Conservation (phyloP, 441 rosid species). For the Aquilaria agallochum region DNA sequence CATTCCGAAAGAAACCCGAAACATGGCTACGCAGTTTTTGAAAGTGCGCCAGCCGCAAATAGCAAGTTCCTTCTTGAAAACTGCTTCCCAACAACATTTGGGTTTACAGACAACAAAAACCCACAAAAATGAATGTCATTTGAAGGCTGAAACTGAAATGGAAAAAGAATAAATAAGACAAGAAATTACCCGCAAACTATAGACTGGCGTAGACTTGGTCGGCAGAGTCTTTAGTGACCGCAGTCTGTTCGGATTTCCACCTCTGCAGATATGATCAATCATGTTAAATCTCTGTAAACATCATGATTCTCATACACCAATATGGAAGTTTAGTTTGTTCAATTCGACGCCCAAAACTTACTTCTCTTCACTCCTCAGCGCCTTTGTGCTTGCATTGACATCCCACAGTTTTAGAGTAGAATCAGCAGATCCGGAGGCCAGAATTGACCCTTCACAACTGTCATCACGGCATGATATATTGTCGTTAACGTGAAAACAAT, state of each 20-base stretch:
- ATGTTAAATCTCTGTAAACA: not conserved
- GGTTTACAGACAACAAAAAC: not conserved
- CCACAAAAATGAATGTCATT: not conserved
- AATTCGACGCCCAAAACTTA: conserved; percentile 27
- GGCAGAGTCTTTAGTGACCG: conserved; percentile 82
- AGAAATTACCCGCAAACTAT: conserved; percentile 55
- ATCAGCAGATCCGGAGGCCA: conserved; percentile 98
- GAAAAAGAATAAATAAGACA: not conserved
- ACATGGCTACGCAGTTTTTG: conserved; percentile 30
- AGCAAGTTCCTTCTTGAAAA: conserved; percentile 85
- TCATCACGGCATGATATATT: conserved; percentile 4
- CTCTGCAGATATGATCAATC: conserved; percentile 34
- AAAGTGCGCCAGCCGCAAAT: conserved; percentile 78
- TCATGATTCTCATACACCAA: not conserved
- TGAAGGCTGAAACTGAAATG: not conserved
- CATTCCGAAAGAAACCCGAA: too few species aligned
- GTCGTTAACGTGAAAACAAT: conserved; percentile 2
- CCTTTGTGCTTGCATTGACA: conserved; percentile 67
- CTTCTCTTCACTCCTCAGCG: conserved; percentile 69
- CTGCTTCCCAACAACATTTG: conserved; percentile 28
- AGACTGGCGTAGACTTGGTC: conserved; percentile 84
- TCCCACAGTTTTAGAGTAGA: conserved; percentile 94
- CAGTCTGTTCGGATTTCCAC: conserved; percentile 67
- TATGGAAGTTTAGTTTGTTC: not conserved
- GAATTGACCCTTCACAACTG: conserved; percentile 95